These are phyloP conservation scores for Geotrichum klebahnii DNA, from an alignment of 1,139 yeast species.

Conservation along the genomic window DNA sequence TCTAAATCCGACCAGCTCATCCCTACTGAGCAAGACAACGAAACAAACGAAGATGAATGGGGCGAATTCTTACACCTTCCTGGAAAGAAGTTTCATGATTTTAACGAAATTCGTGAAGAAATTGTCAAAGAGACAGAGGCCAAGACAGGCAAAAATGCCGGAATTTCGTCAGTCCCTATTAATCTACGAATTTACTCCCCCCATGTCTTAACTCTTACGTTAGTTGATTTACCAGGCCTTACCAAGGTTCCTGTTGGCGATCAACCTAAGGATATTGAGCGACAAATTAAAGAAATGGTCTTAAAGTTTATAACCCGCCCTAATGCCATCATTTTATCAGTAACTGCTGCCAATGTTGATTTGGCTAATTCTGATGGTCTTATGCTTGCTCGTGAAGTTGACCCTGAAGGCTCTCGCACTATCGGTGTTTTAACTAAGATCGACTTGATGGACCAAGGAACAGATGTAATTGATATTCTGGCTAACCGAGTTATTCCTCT, in stretches of 20 bases:
- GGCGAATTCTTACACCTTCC: constrained; percentile 96
- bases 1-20: constrained; percentile 1
- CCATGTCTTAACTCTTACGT: constrained; percentile 90
- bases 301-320: constrained; percentile 92
- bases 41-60: constrained; percentile 58
- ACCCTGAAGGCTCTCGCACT: constrained; percentile 94
- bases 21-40: constrained; percentile 18
- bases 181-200: constrained; percentile 94
- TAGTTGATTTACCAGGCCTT: constrained; percentile 95
- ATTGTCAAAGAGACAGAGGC: constrained; percentile 92
- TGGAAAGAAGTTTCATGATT: constrained; percentile 78
- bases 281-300: constrained; percentile 90
- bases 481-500: constrained; percentile 95
- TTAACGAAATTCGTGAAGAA: constrained; percentile 86
- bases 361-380: constrained; percentile 96
- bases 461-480: constrained; percentile 95
- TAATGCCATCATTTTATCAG: constrained; percentile 91
- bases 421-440: constrained; percentile 96
- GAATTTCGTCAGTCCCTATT: constrained; percentile 89
- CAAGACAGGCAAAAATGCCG: constrained; percentile 87
- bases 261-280: constrained; percentile 96
- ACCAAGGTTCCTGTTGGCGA: constrained; percentile 99
- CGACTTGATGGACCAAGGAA: constrained; percentile 96
- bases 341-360: constrained; percentile 95
- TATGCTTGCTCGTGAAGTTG: constrained; percentile 94